Conservation (phyloP, 2,329 filamentous ascomycete species). For the Alternaria triticimaculans region DNA sequence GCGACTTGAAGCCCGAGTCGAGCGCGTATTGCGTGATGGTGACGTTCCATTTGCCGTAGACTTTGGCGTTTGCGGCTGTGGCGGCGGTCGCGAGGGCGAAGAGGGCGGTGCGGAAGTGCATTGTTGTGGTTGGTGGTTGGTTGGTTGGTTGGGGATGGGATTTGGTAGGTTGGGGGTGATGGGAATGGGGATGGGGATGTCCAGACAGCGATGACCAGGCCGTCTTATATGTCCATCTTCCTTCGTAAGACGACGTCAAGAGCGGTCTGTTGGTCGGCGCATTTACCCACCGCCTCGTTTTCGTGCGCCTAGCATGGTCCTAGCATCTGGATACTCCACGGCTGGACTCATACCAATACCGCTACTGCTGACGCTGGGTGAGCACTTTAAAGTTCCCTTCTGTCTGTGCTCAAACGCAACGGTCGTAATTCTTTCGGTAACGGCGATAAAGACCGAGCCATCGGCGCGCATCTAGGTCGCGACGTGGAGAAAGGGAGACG, state of each 20-base stretch:
- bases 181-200: neutral
- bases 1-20: neutral
- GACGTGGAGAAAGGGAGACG: neutral
- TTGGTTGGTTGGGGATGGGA: neutral
- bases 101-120: slow-evolving; percentile 6
- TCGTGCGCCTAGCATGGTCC: neutral
- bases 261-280: neutral
- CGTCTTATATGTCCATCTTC: neutral
- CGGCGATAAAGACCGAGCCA: neutral
- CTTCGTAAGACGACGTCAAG: neutral
- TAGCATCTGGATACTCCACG: neutral
- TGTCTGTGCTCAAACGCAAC: neutral
- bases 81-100: slow-evolving; percentile 1
- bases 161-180: neutral
- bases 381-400: neutral
- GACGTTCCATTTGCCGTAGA: neutral
- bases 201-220: neutral
- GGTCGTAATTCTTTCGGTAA: neutral
- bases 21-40: neutral
- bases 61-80: neutral
- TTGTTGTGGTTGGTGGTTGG: neutral
- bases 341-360: neutral
- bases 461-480: neutral
- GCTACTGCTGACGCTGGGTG: neutral
- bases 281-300: neutral